Percentiles rank a stretch among this genome's conserved stretches.
Conservation (phyloP, 139 green algal species). For the Penium margaritaceum region DNA sequence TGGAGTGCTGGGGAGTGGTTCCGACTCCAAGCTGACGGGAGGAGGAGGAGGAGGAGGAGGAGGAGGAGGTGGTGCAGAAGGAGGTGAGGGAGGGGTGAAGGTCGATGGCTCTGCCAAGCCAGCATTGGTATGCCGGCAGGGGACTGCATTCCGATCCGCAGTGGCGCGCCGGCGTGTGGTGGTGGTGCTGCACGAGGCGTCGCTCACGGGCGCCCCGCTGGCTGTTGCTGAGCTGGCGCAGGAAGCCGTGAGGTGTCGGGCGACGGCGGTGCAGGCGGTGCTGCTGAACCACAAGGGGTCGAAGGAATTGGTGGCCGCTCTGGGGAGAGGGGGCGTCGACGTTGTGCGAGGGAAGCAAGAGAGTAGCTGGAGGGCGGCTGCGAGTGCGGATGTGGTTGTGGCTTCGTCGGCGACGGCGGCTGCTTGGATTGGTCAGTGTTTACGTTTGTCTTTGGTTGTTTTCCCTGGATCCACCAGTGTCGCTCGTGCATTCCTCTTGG, state of each 20-base stretch:
- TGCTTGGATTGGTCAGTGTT: constrained; percentile 25
- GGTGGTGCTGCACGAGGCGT: constrained; percentile 33
- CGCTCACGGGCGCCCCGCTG: constrained; percentile 24
- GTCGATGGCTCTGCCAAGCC: too few species aligned
- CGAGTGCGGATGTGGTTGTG: constrained; percentile 11
- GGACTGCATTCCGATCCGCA: neutral
- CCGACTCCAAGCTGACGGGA: too few species aligned
- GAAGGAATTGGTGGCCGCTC: constrained; percentile 4
- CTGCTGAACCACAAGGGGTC: constrained; percentile 29
- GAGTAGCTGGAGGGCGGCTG: constrained; percentile 17
- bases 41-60: too few species aligned
- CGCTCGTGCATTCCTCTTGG: too few species aligned
- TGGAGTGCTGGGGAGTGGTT: too few species aligned
- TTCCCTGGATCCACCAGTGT: too few species aligned
- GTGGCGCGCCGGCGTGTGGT: constrained; percentile 1
- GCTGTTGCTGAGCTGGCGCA: neutral
- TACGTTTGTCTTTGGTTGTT: too few species aligned
- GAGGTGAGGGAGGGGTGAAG: too few species aligned
- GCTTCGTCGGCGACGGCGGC: constrained; percentile 11
- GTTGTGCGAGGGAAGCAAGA: constrained; percentile 16
- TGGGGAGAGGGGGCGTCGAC: neutral
- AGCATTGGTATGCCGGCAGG: constrained; percentile 19
- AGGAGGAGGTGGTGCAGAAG: too few species aligned
- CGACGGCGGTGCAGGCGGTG: constrained; percentile 8
- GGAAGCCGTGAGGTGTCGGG: too few species aligned